Evolutionary conservation across 1,284 basidiomycete genomes (phyloP).

Genomic region (Fomes fomentarius): DNA sequence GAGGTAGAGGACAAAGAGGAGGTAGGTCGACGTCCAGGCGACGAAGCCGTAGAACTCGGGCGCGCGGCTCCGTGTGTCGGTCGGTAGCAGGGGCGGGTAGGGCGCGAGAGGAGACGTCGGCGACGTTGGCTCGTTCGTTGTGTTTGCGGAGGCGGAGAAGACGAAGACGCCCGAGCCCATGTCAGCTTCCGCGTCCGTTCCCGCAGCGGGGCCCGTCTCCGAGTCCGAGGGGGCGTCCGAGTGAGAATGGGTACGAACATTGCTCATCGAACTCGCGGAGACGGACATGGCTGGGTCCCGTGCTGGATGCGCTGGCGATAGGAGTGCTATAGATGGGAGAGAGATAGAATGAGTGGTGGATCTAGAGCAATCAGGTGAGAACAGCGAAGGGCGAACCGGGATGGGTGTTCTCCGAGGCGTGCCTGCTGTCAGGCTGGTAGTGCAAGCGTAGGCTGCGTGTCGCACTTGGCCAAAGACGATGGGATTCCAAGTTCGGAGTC

Average conservation of each 20-base stretch:
- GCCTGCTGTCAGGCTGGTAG: no score
- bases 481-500: no score
- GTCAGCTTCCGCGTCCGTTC: not conserved
- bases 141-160: not conserved
- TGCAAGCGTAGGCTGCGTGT: no score
- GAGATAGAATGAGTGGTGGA: not conserved
- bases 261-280: not conserved
- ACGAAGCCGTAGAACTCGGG: conserved; percentile 90
- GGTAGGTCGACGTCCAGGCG: conserved; percentile 77
- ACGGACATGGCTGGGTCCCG: no score
- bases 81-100: conserved; percentile 46
- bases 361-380: no score
- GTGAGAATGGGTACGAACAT: not conserved
- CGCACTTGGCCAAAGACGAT: no score
- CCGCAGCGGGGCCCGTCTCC: conserved; percentile 3
- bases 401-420: no score
- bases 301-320: conserved; percentile 6
- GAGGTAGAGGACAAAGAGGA: conserved; percentile 72
- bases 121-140: conserved; percentile 42
- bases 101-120: conserved; percentile 57
- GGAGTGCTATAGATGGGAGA: not conserved
- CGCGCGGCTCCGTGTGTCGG: conserved; percentile 58
- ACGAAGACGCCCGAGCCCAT: not conserved
- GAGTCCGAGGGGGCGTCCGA: not conserved
- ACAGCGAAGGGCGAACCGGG: no score